These are phyloP conservation scores for Cyberlindnera nakhonratchasimensis DNA, from an alignment of 805 yeast species.

Conservation along the genomic window DNA sequence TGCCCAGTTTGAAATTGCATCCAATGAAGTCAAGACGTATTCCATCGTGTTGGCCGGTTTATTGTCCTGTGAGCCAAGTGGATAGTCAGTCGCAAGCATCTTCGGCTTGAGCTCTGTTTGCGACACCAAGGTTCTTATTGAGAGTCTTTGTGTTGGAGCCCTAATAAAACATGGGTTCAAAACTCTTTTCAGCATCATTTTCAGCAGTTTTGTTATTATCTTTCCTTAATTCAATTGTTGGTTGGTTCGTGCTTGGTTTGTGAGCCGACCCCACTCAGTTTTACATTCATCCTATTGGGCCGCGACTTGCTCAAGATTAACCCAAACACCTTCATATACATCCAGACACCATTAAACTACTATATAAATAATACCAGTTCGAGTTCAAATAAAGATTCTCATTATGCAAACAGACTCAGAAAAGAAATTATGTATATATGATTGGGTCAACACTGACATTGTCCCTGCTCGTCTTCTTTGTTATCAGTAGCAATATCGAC, in stretches of 20 bases:
- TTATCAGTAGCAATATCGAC: slow-evolving; percentile 27
- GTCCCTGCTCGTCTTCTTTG: slow-evolving; percentile 20
- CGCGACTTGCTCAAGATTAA: too few species aligned
- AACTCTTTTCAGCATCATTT: slow-evolving; percentile 11
- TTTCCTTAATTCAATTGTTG: too few species aligned
- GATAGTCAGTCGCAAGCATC: slow-evolving; percentile 22
- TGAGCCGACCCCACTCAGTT: slow-evolving; percentile 1
- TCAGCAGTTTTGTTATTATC: too few species aligned
- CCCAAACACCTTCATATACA: too few species aligned
- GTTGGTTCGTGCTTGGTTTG: slow-evolving; percentile 1
- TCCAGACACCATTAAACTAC: too few species aligned
- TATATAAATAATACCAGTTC: too few species aligned
- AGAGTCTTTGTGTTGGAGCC: background rate
- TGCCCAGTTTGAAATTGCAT: slow-evolving; percentile 85
- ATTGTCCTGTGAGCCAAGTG: slow-evolving; percentile 19
- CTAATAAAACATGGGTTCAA: background rate
- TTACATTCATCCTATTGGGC: too few species aligned
- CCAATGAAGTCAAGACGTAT: slow-evolving; percentile 78
- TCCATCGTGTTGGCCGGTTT: slow-evolving; percentile 61
- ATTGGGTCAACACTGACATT: slow-evolving; percentile 24
- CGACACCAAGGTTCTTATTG: slow-evolving; percentile 16
- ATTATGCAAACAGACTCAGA: background rate
- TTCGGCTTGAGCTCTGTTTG: slow-evolving; percentile 21
- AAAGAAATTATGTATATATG: background rate
- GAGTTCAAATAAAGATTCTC: background rate